Base-by-base conservation (phyloP, 768 basidiomycete species). In the Ramaria sp. region DNA sequence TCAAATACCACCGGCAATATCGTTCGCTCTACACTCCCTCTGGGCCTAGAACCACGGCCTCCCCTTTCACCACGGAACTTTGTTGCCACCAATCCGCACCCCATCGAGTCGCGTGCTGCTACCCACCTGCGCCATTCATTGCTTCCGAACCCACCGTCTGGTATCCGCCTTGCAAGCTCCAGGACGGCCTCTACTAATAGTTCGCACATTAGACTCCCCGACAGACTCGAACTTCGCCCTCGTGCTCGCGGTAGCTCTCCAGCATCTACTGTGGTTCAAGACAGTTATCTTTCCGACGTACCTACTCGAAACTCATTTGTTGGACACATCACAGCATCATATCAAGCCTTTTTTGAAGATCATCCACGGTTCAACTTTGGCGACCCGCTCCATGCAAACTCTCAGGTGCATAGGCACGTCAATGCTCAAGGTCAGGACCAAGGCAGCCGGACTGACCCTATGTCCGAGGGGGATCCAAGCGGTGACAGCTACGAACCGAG, bases 31-130 rank as follows among this genome's bases (percentile, higher is more conserved):
- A 52, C 38, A 25, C 25, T 52, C 16, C 42, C 51, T 18, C 39
- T 37, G 6, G 39, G 30, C 15, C 30, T 54, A 5, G 39, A 44
- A 10, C 20, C 30, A 22, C 28, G 44, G 5, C 27, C 52, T 2
- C 43, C 39, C 41, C 4, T 3, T 28, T 34, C 25, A 2, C 37
- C 48, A 10, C 16, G 27, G 13, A 22, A 12, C 37, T 9, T 32
- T 50, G 48, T 28, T 34, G 15, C 45, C 10, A 25, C 45, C 25
- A 4, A 22, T n/a, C 6, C 28, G 8, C 30, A 34, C 32, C 8
- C 13, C 34, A 45, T 52, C 7, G 51, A 54, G 38, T 47, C 52
- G 48, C 52, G 41, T 4, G 52, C 52, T 25, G 41, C 52, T 37
- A 38, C 42, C 22, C 41, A 44, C 41, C 30, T 54, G 10, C 39